Evolutionary conservation across 2,329 filamentous ascomycete species (phyloP), one percentile per base, ranked within the genome.

Genomic region (Ophiocordyceps robertsii): DNA sequence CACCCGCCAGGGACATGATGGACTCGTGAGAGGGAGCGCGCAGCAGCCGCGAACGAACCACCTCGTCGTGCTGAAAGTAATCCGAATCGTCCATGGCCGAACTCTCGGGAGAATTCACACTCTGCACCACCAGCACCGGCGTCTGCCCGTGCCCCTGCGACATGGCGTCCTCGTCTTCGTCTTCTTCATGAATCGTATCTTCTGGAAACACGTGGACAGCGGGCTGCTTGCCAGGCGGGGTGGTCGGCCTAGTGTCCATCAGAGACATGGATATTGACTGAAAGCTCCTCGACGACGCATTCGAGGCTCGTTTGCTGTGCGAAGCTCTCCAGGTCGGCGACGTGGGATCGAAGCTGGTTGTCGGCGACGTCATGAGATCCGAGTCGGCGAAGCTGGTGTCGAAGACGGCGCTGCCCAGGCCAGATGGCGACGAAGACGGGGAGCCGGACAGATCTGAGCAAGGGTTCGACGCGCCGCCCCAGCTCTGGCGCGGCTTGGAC

Each of bases 11-110:
- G 0, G 89, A 95, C 51, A 95, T 75, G 47, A 95, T 80, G 16
- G 86, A 94, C 57, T 95, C 89, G 52, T 94, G 87, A 2, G 89
- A 95, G 2, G 78, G 57, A 3, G 78, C 72, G 29, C 82, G 80
- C 35, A 77, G 82, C 4, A 89, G 61, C 2, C 62, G 60, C 42
- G 63, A 66, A 43, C 58, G 60, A 50, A 65, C 62, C 51, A 54
- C 59, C 48, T 48, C 58, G 42, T 61, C 62, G 38, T 58, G 60
- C 48, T 54, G 54, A 41, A 51, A 61, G 36, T 45, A 50, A 36
- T 57, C 53, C 4, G 56, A 57, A 10, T 55, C 53, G 17, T 56
- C 54, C 1, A 57, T 57, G 6, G 56, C 56, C 8, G 61, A 63
- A 37, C 60, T 60, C 14, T 66, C 63, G 0, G 58, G 56, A 0